Evolutionary conservation across 345 rosid genomes (phyloP).

Genomic region (Cardamine occulta): DNA sequence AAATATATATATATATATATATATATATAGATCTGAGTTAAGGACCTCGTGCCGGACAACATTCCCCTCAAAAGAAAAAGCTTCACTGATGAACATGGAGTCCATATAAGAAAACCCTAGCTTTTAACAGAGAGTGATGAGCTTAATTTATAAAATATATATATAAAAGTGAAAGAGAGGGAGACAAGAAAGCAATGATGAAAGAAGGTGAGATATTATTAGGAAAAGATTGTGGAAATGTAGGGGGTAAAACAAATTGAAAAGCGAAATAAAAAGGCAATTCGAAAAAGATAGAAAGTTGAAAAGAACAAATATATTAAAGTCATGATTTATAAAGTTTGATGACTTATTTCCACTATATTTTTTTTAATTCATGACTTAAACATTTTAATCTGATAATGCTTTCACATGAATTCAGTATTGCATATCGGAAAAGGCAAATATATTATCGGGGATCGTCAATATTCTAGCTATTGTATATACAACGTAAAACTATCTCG

Average conservation of each 20-base stretch:
- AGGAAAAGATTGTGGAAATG: slow-evolving; percentile 36
- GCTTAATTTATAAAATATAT: slow-evolving; percentile 4
- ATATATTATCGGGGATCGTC: background rate
- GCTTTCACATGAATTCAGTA: slow-evolving; percentile 37
- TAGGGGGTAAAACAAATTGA: slow-evolving; percentile 15
- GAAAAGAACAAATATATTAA: slow-evolving; percentile 37
- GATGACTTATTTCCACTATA: slow-evolving; percentile 28
- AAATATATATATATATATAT: slow-evolving; percentile 12
- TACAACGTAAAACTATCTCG: background rate
- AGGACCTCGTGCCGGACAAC: slow-evolving; percentile 97
- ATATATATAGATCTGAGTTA: slow-evolving; percentile 39
- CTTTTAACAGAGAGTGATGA: slow-evolving; percentile 33
- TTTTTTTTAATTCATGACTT: too few relatives aligned
- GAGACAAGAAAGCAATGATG: slow-evolving; percentile 42
- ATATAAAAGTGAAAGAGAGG: slow-evolving; percentile 39
- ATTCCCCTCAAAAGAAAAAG: slow-evolving; percentile 80
- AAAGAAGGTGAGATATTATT: slow-evolving; percentile 31
- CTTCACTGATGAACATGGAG: slow-evolving; percentile 50
- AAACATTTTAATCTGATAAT: slow-evolving; percentile 8
- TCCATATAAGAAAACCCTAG: slow-evolving; percentile 41
- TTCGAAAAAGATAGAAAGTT: slow-evolving; percentile 21
- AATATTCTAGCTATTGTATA: background rate
- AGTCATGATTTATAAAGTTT: slow-evolving; percentile 17
- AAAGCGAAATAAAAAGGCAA: slow-evolving; percentile 33
- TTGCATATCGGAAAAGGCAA: too few relatives aligned